Percentiles rank a stretch among this genome's conserved stretches.
phyloP scores from a whole-genome alignment of 306 rosid genomes.

The Prosopis cineraria region DNA sequence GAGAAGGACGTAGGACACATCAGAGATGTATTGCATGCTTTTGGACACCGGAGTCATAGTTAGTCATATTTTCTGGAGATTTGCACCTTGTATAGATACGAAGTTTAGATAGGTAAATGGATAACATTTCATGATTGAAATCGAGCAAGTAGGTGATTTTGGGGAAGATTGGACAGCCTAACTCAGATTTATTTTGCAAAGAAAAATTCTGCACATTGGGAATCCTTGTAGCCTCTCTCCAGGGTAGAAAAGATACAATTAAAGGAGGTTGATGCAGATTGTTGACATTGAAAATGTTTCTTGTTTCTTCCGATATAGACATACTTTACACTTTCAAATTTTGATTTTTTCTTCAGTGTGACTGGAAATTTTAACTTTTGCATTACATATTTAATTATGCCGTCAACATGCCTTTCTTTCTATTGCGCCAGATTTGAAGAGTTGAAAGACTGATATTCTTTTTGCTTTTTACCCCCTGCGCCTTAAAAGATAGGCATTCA shows the following conservation, averaged over 20 bases:
- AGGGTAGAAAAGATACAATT: not conserved
- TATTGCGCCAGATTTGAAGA: not conserved
- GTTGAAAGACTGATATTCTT: not conserved
- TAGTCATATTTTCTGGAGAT: not conserved
- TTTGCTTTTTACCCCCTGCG: not conserved
- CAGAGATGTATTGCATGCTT: not conserved
- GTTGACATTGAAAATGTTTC: not conserved
- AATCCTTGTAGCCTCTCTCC: not conserved
- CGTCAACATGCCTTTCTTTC: not conserved
- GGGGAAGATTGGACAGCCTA: not conserved
- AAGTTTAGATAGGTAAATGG: slow-evolving; percentile 2
- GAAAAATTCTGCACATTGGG: not conserved
- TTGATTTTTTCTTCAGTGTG: not conserved
- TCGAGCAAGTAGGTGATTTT: slow-evolving; percentile 7
- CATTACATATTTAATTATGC: not conserved
- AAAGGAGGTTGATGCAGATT: not conserved
- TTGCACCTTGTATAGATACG: not conserved
- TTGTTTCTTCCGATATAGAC: not conserved
- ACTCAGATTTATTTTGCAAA: not conserved
- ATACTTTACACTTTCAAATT: not conserved
- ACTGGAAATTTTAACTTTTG: not conserved
- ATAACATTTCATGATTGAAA: slow-evolving; percentile 6
- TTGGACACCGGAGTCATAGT: slow-evolving; percentile 10
- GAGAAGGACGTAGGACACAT: not conserved
- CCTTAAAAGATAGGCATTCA: not conserved